Evolutionary conservation across 2,329 filamentous ascomycete genomes (phyloP), one percentile per base, ranked within the genome.

Genomic region (Chaetomium globosum): DNA sequence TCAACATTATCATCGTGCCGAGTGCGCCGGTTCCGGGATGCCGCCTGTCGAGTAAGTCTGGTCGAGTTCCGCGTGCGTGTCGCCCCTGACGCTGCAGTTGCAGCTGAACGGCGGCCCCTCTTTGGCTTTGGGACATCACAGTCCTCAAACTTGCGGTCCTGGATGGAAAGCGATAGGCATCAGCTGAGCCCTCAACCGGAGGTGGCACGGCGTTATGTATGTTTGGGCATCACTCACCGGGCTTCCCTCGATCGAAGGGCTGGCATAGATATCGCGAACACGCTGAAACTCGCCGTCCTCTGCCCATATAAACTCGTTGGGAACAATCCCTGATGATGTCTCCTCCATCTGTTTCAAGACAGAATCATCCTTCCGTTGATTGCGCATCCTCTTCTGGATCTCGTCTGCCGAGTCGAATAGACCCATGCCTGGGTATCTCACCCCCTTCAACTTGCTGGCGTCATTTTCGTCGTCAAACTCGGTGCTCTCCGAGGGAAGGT

Each of bases 341-440:
- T 82, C 76, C 70, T 87, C 83, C 76, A 94, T 87, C 65, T 85
- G 84, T 63, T 85, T 81, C 26, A 92, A 78, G n/a, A 92, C 87
- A 0, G 86, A 88, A n/a, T 81, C 82, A 61, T 89, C 86, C 75
- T 94, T 94, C 71, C 89, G 87, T 76, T 94, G 91, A 74, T 93
- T 93, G 59, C 91, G 83, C 78, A 87, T 91, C 54, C 88, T 84
- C 71, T 87, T 89, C 82, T 90, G 89, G 67, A 89, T 85, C 19
- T 87, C 83, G 4, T 88, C 90, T 4, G 91, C 91, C 61, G 91
- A 87, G 75, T 94, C 91, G 74, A 93, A 93, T n/a, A 92, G 82
- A 61, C 86, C 85, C 90, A 93, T 93, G 21, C 91, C 91, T 2
- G 89, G 88, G 82, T 88, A 92, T 55, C 86, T 80, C n/a, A 88